Conservation (phyloP, 768 basidiomycete genomes). For the Termitomyces sp. region DNA sequence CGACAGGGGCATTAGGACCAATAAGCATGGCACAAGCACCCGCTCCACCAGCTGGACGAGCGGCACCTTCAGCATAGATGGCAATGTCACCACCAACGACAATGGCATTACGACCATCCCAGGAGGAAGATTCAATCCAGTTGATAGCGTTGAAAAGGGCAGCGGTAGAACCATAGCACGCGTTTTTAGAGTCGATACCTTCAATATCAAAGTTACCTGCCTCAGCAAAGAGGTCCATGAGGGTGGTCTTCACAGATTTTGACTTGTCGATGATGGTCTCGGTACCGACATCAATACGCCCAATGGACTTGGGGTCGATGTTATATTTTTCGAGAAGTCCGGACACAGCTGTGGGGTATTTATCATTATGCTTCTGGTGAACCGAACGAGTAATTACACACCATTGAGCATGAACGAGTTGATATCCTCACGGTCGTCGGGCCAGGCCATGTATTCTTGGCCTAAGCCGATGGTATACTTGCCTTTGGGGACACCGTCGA, state of each 20-base stretch:
- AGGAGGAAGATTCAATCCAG: conserved; percentile 94
- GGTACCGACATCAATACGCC: conserved; percentile 96
- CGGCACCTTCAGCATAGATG: conserved; percentile 93
- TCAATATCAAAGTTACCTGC: conserved; percentile 96
- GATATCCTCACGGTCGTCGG: conserved; percentile 98
- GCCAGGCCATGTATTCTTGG: conserved; percentile 98
- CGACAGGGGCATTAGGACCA: conserved; percentile 92
- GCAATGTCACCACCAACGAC: conserved; percentile 97
- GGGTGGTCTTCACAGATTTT: conserved; percentile 95
- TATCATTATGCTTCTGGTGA: background rate
- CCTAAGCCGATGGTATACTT: conserved; percentile 99
- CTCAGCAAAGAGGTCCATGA: conserved; percentile 96
- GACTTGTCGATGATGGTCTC: conserved; percentile 99
- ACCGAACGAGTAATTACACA: conserved; percentile 29
- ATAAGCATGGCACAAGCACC: conserved; percentile 94
- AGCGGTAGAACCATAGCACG: conserved; percentile 98
- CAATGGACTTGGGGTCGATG: conserved; percentile 94
- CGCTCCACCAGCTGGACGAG: conserved; percentile 95
- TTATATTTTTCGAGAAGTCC: conserved; percentile 91
- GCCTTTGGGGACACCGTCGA: conserved; percentile 90
- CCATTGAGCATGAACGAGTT: conserved; percentile 96
- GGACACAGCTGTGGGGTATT: conserved; percentile 61
- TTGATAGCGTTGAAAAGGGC: conserved; percentile 98
- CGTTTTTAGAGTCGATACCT: conserved; percentile 98
- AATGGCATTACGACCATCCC: conserved; percentile 98